These are phyloP conservation scores for Akanthomyces uredinophilus DNA, from an alignment of 2,329 filamentous ascomycete genomes.

Conservation along the genomic window DNA sequence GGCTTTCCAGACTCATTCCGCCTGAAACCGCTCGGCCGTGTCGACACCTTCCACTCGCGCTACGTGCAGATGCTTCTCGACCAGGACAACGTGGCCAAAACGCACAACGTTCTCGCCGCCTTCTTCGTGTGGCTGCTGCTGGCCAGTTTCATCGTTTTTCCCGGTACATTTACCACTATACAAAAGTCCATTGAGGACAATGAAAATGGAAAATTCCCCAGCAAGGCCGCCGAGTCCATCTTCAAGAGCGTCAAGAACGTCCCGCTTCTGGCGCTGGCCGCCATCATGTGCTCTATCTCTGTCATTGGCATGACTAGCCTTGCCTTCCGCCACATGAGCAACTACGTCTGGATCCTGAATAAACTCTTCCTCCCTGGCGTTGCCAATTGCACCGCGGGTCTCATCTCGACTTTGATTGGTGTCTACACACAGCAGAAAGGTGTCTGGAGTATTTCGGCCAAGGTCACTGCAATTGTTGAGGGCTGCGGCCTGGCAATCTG, in stretches of 20 bases:
- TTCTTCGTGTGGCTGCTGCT: constrained; percentile 42
- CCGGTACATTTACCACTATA: constrained; percentile 45
- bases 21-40: constrained; percentile 15
- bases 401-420: constrained; percentile 44
- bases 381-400: constrained; percentile 44
- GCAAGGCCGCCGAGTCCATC: constrained; percentile 20
- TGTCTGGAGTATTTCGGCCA: constrained; percentile 38
- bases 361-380: constrained; percentile 41
- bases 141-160: constrained; percentile 47
- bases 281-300: constrained; percentile 35
- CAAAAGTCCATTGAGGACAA: constrained; percentile 22
- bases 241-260: constrained; percentile 27
- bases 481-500: constrained; percentile 24
- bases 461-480: constrained; percentile 32
- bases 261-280: constrained; percentile 40
- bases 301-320: constrained; percentile 35
- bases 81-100: constrained; percentile 39
- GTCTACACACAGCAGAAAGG: constrained; percentile 44
- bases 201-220: constrained; percentile 16
- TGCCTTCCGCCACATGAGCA: constrained; percentile 38
- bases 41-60: constrained; percentile 28
- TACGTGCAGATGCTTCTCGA: constrained; percentile 44
- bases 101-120: constrained; percentile 42
- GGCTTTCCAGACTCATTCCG: background rate
- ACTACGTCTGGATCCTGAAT: constrained; percentile 52